phyloP scores from a whole-genome alignment of 2,329 filamentous ascomycete species.

The Paecilomyces sp. region DNA sequence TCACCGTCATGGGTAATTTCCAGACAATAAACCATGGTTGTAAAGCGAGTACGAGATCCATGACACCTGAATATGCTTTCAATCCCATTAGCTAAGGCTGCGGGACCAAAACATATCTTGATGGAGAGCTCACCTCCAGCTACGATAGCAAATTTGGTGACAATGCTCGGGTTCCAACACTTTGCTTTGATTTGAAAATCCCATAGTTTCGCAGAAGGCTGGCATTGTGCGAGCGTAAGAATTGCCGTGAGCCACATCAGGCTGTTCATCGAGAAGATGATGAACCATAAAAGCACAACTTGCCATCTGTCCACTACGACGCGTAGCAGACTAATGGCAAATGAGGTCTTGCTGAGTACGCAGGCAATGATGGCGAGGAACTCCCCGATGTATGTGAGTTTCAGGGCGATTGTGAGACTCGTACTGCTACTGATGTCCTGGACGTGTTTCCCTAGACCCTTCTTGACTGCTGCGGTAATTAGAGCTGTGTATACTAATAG shows the following conservation, averaged over 20 bases:
- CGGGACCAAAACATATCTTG: not conserved
- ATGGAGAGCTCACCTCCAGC: slow-evolving; percentile 10
- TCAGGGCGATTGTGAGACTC: slow-evolving; percentile 9
- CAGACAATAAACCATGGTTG: slow-evolving; percentile 32
- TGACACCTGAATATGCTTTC: slow-evolving; percentile 13
- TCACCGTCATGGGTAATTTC: slow-evolving; percentile 27
- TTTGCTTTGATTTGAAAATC: slow-evolving; percentile 11
- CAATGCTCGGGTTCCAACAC: slow-evolving; percentile 13
- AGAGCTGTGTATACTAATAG: slow-evolving; percentile 9
- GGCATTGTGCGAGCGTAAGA: slow-evolving; percentile 14
- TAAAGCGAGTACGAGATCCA: slow-evolving; percentile 30
- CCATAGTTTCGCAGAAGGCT: slow-evolving; percentile 15
- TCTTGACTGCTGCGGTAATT: slow-evolving; percentile 8
- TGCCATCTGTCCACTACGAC: slow-evolving; percentile 29
- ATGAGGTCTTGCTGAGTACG: slow-evolving; percentile 31
- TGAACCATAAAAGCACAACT: slow-evolving; percentile 25
- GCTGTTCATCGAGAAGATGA: slow-evolving; percentile 21
- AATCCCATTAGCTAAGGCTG: not conserved
- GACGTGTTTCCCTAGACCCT: slow-evolving; percentile 10
- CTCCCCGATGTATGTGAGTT: slow-evolving; percentile 18
- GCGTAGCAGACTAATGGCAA: slow-evolving; percentile 33
- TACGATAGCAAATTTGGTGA: slow-evolving; percentile 14
- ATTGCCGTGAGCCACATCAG: slow-evolving; percentile 13
- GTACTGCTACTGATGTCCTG: slow-evolving; percentile 3
- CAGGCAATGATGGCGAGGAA: slow-evolving; percentile 35